Evolutionary conservation across 192 early-diverging fungal species (phyloP), one percentile per base, ranked within the genome.

Genomic region (Linnemannia zychae): DNA sequence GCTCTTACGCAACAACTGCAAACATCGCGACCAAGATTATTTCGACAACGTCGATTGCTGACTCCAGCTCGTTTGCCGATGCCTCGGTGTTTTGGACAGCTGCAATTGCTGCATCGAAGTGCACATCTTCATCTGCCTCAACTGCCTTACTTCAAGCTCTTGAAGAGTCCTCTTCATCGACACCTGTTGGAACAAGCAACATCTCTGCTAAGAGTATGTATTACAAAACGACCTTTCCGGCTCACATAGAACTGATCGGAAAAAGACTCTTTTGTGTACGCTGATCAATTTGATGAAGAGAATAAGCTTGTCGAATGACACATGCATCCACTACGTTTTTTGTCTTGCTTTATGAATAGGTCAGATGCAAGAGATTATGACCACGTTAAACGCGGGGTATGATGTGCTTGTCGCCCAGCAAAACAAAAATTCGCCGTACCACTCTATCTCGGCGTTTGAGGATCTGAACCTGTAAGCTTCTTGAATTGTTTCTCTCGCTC

Each of bases 361-460:
- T 22, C 28, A 15, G 57, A 28, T 24, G 57, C 57, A 7, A 15
- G 57, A 63, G 24, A 9, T 44, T 44, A 63, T 63, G 28, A 13
- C 11, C 28, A 63, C 11, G 9, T 4, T 63, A 28, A 63, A 63
- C 28, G 57, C 57, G 57, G 36, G 38, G 0, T 73, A 82, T 31
- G 71, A 77, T 16, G 31, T 77, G 1, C n/a, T 52, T 3, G 68
- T 84, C 40, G 18, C 82, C 36, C 90, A 94, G 47, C 93, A 92
- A 38, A 93, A 96, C 72, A 91, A 90, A 6, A 88, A 93, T 70
- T 93, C 91, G 72, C 91, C 94, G 7, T 87, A 97, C 47, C 94
- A 94, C 81, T 94, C 95, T 28, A 93, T 90, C 47, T 92, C 93
- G 66, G 90, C 92, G 22, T 96, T 95, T 72, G 93, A 95, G 57